Percentiles rank a stretch among this genome's conserved stretches.
These are phyloP conservation scores for Rhodotorula diobovata DNA, from an alignment of 768 basidiomycete species.

Conservation along the genomic window DNA sequence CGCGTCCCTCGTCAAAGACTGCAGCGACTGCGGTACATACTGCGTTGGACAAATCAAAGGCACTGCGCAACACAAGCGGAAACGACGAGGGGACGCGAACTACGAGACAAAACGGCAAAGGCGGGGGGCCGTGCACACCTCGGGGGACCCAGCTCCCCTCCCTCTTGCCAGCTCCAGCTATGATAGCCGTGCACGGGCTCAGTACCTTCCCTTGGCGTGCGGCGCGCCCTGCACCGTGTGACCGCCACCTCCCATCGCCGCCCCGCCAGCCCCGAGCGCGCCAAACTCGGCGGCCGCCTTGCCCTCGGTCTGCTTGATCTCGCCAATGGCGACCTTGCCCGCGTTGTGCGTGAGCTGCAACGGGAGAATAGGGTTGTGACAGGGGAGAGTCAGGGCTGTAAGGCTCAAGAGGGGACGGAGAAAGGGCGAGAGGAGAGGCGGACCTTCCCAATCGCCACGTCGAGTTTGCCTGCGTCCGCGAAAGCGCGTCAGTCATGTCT, in stretches of 20 bases:
- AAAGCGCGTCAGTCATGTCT: background rate
- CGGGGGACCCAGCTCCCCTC: too few relatives aligned
- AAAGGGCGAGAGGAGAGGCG: background rate
- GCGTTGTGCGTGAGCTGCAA: background rate
- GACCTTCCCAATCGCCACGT: conserved; percentile 25
- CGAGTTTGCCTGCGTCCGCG: conserved; percentile 14
- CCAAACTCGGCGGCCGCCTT: conserved; percentile 21
- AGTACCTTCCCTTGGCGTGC: background rate
- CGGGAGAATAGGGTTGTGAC: too few relatives aligned
- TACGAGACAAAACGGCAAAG: too few relatives aligned
- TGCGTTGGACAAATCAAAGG: too few relatives aligned
- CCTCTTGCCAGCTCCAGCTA: background rate
- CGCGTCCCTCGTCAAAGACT: too few relatives aligned
- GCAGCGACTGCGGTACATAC: too few relatives aligned
- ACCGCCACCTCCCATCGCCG: too few relatives aligned
- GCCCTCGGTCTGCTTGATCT: conserved; percentile 32
- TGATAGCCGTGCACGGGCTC: too few relatives aligned
- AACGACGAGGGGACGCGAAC: too few relatives aligned
- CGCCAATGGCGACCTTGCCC: conserved; percentile 20
- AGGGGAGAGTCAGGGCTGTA: too few relatives aligned
- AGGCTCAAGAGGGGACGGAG: background rate
- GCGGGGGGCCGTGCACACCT: too few relatives aligned
- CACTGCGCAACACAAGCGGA: too few relatives aligned
- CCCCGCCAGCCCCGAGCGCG: background rate
- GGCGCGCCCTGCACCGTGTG: background rate